Percentiles rank a stretch among this genome's conserved stretches.
These are phyloP conservation scores for Rosa hybrid DNA, from an alignment of 331 rosid species.

Conservation along the genomic window DNA sequence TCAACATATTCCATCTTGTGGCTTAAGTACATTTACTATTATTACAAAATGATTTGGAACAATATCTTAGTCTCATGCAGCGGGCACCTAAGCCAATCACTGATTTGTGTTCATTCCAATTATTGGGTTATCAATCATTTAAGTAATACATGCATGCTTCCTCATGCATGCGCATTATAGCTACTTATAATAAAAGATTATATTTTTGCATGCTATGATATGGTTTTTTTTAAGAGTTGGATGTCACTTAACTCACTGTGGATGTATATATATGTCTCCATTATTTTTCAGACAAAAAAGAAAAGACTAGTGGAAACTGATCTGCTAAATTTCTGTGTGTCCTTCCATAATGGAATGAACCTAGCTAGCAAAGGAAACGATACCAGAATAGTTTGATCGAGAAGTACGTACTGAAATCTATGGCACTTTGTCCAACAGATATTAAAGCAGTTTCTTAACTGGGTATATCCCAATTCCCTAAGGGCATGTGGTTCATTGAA, in stretches of 20 bases:
- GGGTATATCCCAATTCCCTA: slow-evolving; percentile 8
- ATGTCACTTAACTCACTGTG: slow-evolving; percentile 52
- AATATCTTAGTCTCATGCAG: slow-evolving; percentile 1
- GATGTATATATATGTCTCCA: slow-evolving; percentile 29
- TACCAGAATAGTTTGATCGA: neutral
- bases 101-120: slow-evolving; percentile 15
- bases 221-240: slow-evolving; percentile 40
- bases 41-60: slow-evolving; percentile 34
- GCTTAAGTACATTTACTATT: slow-evolving; percentile 24
- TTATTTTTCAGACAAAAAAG: neutral
- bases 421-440: slow-evolving; percentile 7
- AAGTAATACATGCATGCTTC: slow-evolving; percentile 3
- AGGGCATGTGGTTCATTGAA: neutral
- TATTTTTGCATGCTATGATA: slow-evolving; percentile 18
- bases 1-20: neutral
- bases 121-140: slow-evolving; percentile 16
- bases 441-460: slow-evolving; percentile 1
- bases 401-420: neutral
- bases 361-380: neutral
- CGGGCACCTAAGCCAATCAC: slow-evolving; percentile 21
- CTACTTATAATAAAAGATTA: neutral
- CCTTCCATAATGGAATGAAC: neutral
- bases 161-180: slow-evolving; percentile 17
- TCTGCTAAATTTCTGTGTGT: neutral
- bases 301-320: slow-evolving; percentile 1